Evolutionary conservation across 1,284 basidiomycete genomes (phyloP).

Genomic region (Neonothopanus nambi): DNA sequence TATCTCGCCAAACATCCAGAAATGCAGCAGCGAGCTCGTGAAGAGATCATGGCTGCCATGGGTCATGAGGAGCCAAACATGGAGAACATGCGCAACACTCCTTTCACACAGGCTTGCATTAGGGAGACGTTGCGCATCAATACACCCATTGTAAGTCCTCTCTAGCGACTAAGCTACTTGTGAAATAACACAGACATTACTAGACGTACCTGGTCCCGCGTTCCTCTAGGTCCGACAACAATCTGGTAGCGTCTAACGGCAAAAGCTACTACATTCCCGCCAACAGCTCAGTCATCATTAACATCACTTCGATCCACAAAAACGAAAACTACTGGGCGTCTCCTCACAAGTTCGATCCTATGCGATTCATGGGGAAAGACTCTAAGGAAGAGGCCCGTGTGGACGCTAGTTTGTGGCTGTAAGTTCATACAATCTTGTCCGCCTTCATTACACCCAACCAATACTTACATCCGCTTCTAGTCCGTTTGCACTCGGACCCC

Average conservation of each 20-base stretch:
- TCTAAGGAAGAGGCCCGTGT: not conserved
- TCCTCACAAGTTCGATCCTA: conserved; percentile 22
- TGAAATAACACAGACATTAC: not conserved
- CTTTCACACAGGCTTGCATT: conserved; percentile 32
- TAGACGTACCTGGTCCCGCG: conserved; percentile 28
- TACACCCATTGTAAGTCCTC: conserved; percentile 23
- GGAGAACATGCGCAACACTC: conserved; percentile 25
- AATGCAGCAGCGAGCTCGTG: conserved; percentile 27
- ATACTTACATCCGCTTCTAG: not conserved
- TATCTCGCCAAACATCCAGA: conserved; percentile 31
- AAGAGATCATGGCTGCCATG: conserved; percentile 25
- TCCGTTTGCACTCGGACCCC: conserved; percentile 18
- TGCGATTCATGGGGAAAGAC: conserved; percentile 20
- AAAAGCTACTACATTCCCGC: conserved; percentile 22
- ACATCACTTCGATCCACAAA: conserved; percentile 32
- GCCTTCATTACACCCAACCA: too few relatives aligned
- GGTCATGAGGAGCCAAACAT: conserved; percentile 26
- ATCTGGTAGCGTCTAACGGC: conserved; percentile 17
- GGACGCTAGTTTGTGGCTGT: not conserved
- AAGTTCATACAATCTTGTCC: not conserved
- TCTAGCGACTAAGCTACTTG: conserved; percentile 4
- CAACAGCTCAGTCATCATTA: conserved; percentile 26
- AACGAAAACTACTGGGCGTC: conserved; percentile 23
- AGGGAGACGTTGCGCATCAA: conserved; percentile 35
- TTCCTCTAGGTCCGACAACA: conserved; percentile 12